phyloP scores from a whole-genome alignment of 257 asterid genomes.

The Nicotiana tabacum region DNA sequence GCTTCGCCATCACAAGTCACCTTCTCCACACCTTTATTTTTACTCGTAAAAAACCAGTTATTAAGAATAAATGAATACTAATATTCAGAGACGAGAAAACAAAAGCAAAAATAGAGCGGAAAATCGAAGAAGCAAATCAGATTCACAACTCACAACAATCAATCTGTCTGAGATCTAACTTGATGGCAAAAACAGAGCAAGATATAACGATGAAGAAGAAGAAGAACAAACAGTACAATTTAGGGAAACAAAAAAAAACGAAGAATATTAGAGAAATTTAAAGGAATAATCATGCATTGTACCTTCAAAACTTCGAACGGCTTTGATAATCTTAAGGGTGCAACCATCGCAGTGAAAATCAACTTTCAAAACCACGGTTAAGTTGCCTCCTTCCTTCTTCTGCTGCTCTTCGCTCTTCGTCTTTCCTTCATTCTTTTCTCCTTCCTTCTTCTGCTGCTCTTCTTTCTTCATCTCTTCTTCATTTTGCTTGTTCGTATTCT shows the following conservation, averaged over 20 bases:
- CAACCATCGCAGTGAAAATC: conserved; percentile 89
- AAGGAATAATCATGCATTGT: background rate
- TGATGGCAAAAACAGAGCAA: background rate
- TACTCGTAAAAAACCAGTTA: background rate
- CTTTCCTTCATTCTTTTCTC: background rate
- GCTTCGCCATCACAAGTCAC: conserved; percentile 37
- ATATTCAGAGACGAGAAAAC: background rate
- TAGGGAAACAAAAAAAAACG: background rate
- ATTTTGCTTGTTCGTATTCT: conserved; percentile 10
- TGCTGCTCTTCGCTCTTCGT: background rate
- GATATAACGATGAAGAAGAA: background rate
- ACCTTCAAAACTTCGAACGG: conserved; percentile 58
- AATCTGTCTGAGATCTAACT: background rate
- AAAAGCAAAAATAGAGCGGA: background rate
- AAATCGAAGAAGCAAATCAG: background rate
- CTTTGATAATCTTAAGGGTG: conserved; percentile 44
- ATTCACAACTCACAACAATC: background rate
- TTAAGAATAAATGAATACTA: background rate
- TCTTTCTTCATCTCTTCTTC: conserved; percentile 2
- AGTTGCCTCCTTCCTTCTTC: conserved; percentile 26
- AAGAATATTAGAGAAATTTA: background rate
- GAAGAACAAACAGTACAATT: background rate
- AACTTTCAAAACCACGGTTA: conserved; percentile 49
- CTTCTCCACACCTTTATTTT: conserved; percentile 35
- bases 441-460: background rate